Percentiles rank a stretch among this genome's conserved stretches.
Conservation (phyloP, 495 filamentous ascomycete genomes). For the Podospora pseudopauciseta region DNA sequence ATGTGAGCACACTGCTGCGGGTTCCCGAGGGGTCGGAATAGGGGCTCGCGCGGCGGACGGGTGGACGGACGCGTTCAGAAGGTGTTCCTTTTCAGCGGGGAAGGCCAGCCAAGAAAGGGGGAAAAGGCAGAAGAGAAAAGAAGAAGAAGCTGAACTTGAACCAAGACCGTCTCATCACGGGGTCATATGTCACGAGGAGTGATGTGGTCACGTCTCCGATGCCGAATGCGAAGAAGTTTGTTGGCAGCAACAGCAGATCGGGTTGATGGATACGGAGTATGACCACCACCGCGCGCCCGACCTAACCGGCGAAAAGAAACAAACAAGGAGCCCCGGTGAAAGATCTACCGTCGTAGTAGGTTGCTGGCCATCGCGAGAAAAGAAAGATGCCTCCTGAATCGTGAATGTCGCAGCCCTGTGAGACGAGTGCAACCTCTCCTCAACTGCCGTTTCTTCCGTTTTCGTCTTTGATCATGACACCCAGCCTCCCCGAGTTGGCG, state of each 20-base stretch:
- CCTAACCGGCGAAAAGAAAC: background rate
- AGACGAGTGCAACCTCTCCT: background rate
- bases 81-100: too few species aligned
- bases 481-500: background rate
- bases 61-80: background rate
- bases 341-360: background rate
- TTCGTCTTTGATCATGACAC: background rate
- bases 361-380: background rate
- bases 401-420: background rate
- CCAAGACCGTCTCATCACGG: too few species aligned
- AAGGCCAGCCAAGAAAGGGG: too few species aligned
- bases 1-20: background rate
- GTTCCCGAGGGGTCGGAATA: slow-evolving; percentile 14
- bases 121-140: too few species aligned
- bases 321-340: background rate
- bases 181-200: too few species aligned
- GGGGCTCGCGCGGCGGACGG: background rate
- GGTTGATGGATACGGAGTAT: too few species aligned
- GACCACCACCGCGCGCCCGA: background rate
- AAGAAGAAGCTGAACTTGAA: too few species aligned
- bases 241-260: too few species aligned
- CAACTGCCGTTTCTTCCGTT: background rate
- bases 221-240: too few species aligned
- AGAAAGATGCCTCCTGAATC: background rate
- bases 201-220: too few species aligned